Evolutionary conservation across 768 basidiomycete species (phyloP).

Genomic region (Tulasnella sp.): DNA sequence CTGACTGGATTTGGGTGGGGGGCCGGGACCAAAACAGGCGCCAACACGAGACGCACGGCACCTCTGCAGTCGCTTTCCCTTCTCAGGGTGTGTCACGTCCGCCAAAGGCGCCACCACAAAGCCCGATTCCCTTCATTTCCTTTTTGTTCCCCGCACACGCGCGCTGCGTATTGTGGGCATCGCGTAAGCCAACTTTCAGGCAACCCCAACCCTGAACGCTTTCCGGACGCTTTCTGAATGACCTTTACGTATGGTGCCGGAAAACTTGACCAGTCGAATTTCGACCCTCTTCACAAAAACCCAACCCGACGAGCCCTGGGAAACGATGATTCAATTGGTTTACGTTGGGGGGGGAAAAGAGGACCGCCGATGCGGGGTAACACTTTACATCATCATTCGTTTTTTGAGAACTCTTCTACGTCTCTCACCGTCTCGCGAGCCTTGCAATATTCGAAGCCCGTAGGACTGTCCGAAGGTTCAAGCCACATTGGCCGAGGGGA

Average conservation of each 20-base stretch:
- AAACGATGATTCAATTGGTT: constrained; percentile 6
- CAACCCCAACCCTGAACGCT: background rate
- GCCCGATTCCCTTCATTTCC: background rate
- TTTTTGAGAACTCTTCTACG: background rate
- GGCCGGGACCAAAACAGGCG: background rate
- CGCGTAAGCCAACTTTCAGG: background rate
- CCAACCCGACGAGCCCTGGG: background rate
- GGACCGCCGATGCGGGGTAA: constrained; percentile 8
- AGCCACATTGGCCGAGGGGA: background rate
- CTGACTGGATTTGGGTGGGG: background rate
- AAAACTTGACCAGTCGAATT: background rate
- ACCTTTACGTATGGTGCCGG: too few species aligned
- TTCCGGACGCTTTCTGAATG: background rate
- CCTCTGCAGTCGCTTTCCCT: background rate
- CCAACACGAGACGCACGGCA: background rate
- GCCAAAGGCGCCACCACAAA: background rate
- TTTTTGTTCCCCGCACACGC: background rate
- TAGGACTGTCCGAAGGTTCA: background rate
- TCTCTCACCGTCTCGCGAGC: background rate
- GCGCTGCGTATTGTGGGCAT: too few species aligned
- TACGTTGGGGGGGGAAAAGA: background rate
- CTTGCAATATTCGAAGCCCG: background rate
- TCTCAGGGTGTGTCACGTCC: background rate
- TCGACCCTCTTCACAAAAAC: background rate
- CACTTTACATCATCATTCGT: constrained; percentile 4